Evolutionary conservation across 2,329 filamentous ascomycete genomes (phyloP).

Genomic region (Apiospora koreana): DNA sequence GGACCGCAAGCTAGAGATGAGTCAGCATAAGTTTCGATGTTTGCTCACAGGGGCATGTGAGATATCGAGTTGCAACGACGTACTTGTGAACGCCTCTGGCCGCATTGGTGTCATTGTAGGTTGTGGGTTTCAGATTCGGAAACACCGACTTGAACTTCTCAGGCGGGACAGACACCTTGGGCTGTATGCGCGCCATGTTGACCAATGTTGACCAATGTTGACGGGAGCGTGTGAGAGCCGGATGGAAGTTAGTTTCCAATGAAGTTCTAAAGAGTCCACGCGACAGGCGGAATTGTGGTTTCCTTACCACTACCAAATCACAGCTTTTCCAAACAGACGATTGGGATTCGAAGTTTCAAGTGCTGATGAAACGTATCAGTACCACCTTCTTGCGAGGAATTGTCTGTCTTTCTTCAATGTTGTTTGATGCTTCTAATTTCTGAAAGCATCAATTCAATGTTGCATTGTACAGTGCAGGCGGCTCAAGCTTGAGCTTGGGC

Average conservation of each 20-base stretch:
- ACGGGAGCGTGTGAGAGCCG: not conserved
- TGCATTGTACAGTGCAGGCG: too few species aligned
- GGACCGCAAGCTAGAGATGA: conserved; percentile 64
- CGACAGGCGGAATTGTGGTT: not conserved
- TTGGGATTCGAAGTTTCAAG: too few species aligned
- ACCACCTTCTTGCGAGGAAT: too few species aligned
- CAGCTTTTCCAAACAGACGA: not conserved
- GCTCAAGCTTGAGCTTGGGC: not conserved
- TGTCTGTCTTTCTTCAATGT: not conserved
- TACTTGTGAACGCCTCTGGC: conserved; percentile 32
- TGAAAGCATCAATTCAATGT: not conserved
- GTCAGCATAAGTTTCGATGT: not conserved
- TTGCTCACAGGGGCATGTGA: not conserved
- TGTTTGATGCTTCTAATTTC: not conserved
- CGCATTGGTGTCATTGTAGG: conserved; percentile 32
- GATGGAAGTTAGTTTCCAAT: too few species aligned
- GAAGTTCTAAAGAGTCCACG: not conserved
- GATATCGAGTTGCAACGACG: conserved; percentile 19
- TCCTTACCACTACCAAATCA: not conserved
- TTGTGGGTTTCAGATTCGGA: conserved; percentile 32
- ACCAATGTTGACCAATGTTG: not conserved
- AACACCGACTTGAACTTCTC: conserved; percentile 35
- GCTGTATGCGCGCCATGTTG: conserved; percentile 30
- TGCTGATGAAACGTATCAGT: too few species aligned
- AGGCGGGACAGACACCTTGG: conserved; percentile 31